phyloP scores from a whole-genome alignment of 2,329 filamentous ascomycete species.

The Verticillium longisporum region DNA sequence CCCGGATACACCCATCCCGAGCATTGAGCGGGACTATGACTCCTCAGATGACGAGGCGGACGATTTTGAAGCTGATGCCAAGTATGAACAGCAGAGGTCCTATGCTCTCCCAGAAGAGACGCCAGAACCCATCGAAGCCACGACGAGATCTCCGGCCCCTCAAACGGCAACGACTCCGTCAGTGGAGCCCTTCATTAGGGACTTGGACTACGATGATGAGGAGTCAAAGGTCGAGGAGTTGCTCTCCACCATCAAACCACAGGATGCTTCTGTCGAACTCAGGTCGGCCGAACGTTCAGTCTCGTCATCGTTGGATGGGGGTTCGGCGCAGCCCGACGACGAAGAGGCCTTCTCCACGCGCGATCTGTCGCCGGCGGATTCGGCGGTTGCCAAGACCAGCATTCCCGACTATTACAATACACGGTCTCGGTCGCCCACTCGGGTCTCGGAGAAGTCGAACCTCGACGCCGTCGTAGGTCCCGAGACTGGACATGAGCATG shows the following conservation, averaged over 20 bases:
- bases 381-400: neutral
- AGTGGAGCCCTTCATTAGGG: neutral
- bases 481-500: neutral
- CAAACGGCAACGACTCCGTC: neutral
- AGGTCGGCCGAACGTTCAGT: neutral
- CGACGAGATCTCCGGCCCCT: neutral
- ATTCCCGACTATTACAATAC: neutral
- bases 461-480: neutral
- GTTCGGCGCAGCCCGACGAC: neutral
- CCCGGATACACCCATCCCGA: neutral
- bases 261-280: neutral
- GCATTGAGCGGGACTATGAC: neutral
- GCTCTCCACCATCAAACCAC: neutral
- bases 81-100: neutral
- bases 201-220: neutral
- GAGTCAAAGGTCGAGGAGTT: neutral
- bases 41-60: neutral
- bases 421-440: neutral
- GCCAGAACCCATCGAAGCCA: neutral
- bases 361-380: neutral
- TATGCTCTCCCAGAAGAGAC: neutral
- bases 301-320: neutral
- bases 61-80: neutral
- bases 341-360: neutral
- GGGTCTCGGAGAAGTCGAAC: neutral